Evolutionary conservation across 176 grass and related monocot species (phyloP).

Genomic region (Oryza longistaminata): DNA sequence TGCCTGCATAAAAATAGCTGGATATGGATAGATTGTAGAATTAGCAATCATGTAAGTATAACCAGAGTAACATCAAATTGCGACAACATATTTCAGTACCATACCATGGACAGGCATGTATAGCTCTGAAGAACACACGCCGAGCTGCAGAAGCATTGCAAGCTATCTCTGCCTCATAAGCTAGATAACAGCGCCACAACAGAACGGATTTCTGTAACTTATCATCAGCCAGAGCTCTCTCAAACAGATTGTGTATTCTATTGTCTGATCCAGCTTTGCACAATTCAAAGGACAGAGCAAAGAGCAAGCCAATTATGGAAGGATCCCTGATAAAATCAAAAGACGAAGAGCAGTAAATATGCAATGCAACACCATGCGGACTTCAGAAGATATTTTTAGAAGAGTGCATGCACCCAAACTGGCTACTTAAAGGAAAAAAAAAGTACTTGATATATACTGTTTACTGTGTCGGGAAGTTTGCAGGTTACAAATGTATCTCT

Average conservation of each 20-base stretch:
- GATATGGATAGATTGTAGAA: background rate
- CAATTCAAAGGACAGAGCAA: slow-evolving; percentile 85
- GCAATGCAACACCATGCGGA: slow-evolving; percentile 6
- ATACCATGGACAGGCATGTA: slow-evolving; percentile 98
- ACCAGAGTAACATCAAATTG: slow-evolving; percentile 2
- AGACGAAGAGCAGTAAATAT: slow-evolving; percentile 24
- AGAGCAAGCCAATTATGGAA: slow-evolving; percentile 74
- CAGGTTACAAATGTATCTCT: background rate
- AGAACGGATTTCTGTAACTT: slow-evolving; percentile 93
- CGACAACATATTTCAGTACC: background rate
- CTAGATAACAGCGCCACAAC: slow-evolving; percentile 87
- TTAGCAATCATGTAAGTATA: background rate
- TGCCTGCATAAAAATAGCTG: background rate
- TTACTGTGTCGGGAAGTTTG: background rate
- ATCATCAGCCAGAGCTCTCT: slow-evolving; percentile 80
- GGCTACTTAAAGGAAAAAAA: background rate
- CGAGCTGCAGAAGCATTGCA: slow-evolving; percentile 71
- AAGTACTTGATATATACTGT: background rate
- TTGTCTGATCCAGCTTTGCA: slow-evolving; percentile 69
- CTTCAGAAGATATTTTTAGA: background rate
- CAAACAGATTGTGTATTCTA: slow-evolving; percentile 88
- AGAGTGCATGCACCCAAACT: background rate
- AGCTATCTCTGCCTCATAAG: slow-evolving; percentile 68
- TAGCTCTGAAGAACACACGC: slow-evolving; percentile 93
- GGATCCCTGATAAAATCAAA: slow-evolving; percentile 56